Conservation (phyloP, 169 alveolate genomes). For the Eimeria necatrix region DNA sequence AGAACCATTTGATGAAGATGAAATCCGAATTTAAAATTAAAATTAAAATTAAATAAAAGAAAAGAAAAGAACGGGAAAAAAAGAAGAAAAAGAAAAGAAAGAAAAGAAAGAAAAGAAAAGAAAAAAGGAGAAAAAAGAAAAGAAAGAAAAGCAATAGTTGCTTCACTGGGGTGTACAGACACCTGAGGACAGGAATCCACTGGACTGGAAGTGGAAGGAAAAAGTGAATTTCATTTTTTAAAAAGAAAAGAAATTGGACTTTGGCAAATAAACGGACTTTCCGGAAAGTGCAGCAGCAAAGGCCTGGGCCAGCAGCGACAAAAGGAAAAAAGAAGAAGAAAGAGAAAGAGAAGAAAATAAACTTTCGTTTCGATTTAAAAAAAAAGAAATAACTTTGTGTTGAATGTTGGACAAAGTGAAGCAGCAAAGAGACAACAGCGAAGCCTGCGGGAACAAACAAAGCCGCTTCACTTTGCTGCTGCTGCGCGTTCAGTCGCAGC, state of each 20-base stretch:
- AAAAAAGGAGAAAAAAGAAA: no score
- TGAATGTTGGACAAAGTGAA: conserved; percentile 1
- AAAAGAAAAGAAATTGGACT: no score
- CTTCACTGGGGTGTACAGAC: no score
- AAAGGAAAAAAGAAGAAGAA: neutral
- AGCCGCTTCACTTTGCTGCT: neutral
- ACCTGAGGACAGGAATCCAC: no score
- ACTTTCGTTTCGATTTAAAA: neutral
- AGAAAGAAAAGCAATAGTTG: no score
- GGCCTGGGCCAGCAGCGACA: neutral
- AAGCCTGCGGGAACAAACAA: neutral
- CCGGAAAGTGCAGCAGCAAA: neutral
- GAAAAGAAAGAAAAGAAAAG: neutral
- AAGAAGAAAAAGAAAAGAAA: no score
- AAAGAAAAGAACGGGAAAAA: neutral
- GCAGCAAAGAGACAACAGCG: neutral
- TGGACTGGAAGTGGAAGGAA: no score
- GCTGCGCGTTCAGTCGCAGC: neutral
- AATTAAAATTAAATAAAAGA: neutral
- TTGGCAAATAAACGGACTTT: no score
- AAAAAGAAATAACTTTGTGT: conserved; percentile 12
- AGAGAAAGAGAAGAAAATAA: neutral
- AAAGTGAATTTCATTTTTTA: no score
- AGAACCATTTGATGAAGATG: neutral
- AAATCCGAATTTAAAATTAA: neutral